Percentiles rank a stretch among this genome's conserved stretches.
Evolutionary conservation across 768 basidiomycete species (phyloP).

Genomic region (Panaeolus cyanescens): DNA sequence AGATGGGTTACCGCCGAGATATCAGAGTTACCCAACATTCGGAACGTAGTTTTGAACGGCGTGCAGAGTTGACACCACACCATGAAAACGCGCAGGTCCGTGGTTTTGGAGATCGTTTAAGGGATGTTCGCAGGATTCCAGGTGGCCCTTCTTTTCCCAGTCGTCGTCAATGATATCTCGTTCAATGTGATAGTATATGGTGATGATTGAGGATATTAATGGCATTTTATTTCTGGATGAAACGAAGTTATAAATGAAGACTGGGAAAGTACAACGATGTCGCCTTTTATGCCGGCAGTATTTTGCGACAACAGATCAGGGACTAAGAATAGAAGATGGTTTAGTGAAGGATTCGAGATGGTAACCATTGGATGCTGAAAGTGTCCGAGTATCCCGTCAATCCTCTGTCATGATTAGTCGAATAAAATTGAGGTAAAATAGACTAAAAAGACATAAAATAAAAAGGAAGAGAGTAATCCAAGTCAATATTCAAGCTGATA

Average conservation of each 20-base stretch:
- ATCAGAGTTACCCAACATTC: constrained; percentile 2
- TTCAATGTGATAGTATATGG: no score
- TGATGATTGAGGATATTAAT: background rate
- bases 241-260: background rate
- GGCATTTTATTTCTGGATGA: background rate
- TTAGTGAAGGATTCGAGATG: background rate
- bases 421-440: no score
- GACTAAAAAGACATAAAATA: no score
- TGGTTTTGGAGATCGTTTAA: constrained; percentile 38
- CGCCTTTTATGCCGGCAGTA: background rate
- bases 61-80: background rate
- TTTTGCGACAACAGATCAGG: background rate
- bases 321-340: constrained; percentile 1
- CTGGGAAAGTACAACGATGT: background rate
- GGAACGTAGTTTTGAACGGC: background rate
- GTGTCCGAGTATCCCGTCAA: background rate
- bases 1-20: constrained; percentile 11
- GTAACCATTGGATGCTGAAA: background rate
- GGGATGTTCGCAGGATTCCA: constrained; percentile 43
- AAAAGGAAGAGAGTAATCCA: no score
- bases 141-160: background rate
- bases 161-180: constrained; percentile 3
- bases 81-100: constrained; percentile 24
- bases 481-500: no score
- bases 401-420: background rate